Evolutionary conservation across 2,329 filamentous ascomycete genomes (phyloP), one percentile per base, ranked within the genome.

Genomic region (Blastomyces silverae): DNA sequence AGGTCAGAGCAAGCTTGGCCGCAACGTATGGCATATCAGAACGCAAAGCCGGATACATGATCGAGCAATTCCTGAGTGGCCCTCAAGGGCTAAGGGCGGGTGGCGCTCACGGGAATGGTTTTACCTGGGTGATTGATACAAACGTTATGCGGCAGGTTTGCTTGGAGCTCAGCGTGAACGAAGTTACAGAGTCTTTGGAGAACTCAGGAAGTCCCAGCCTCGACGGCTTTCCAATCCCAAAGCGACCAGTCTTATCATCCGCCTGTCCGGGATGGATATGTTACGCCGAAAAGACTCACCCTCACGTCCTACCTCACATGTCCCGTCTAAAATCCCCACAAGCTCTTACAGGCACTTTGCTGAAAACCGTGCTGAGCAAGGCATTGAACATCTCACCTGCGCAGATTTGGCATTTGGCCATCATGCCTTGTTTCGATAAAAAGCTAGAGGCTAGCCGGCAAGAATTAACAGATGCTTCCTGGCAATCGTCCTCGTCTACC

Each of bases 341-440:
- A 77, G 93, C 94, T 34, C 79, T 99, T 62, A 89, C 90, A 68
- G 94, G 94, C 15, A 97, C 92, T 0, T 82, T 97, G 53, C 76
- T 99, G 64, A 99, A 99, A 78, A 93, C 91, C 0, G 85, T 89
- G 0, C 79, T 99, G 46, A 91, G 89, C 76, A 86, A 85, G 69
- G 83, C 81, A 62, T 83, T 92, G 67, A 85, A 85, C 44, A 86
- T 97, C 60, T 77, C 88, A 0, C 89, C 92, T 0, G 87, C 88
- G 67, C 86, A 87, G 70, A 92, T 99, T 74, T 99, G 93, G 91
- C 93, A 97, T 76, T 78, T 97, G 63, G 91, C 93, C 15, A 83
- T 99, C 57, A 99, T 99, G 94, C 94, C 94, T 25, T 99, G 94
- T 76, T 97, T 99, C 76, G 94, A 99, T 77, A 99, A 99, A 81